A percentile compares a stretch with the other conserved stretches of the same genome.
Conservation (phyloP, 306 rosid species). For the Trifolium subterraneum region DNA sequence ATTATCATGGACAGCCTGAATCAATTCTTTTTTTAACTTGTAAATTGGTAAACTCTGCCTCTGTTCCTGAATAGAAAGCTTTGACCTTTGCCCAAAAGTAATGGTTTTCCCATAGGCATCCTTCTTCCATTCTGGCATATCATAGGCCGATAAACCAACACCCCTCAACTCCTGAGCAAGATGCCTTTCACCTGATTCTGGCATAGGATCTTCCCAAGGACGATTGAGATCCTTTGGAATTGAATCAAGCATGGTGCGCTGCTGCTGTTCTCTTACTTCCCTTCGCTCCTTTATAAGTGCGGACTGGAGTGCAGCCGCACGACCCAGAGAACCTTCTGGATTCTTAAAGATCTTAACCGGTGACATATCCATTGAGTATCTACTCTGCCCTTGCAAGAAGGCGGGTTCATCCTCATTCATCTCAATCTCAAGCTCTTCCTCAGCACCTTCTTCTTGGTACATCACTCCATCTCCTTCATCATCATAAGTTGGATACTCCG, state of each 20-base stretch:
- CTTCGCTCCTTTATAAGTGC: conserved; percentile 93
- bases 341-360: conserved; percentile 93
- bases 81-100: conserved; percentile 85
- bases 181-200: conserved; percentile 86
- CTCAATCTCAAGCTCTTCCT: conserved; percentile 92
- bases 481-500: conserved; percentile 78
- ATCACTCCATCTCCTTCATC: conserved; percentile 83
- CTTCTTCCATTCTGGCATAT: conserved; percentile 95
- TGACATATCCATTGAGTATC: conserved; percentile 85
- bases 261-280: conserved; percentile 89
- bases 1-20: conserved; percentile 83
- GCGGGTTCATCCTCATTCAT: conserved; percentile 89
- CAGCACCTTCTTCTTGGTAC: conserved; percentile 85
- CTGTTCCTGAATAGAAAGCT: conserved; percentile 87
- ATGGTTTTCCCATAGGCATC: conserved; percentile 89
- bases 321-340: conserved; percentile 87
- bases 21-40: conserved; percentile 77
- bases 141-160: conserved; percentile 88
- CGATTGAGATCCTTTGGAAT: conserved; percentile 97
- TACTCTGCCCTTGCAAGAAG: conserved; percentile 83
- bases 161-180: conserved; percentile 94
- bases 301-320: conserved; percentile 92
- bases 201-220: conserved; percentile 98
- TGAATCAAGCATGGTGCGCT: conserved; percentile 86
- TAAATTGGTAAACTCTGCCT: conserved; percentile 83